A percentile compares a stretch with the other conserved stretches of the same genome.
These are phyloP conservation scores for Stemphylium beticola DNA, from an alignment of 2,329 filamentous ascomycete genomes.

Conservation along the genomic window DNA sequence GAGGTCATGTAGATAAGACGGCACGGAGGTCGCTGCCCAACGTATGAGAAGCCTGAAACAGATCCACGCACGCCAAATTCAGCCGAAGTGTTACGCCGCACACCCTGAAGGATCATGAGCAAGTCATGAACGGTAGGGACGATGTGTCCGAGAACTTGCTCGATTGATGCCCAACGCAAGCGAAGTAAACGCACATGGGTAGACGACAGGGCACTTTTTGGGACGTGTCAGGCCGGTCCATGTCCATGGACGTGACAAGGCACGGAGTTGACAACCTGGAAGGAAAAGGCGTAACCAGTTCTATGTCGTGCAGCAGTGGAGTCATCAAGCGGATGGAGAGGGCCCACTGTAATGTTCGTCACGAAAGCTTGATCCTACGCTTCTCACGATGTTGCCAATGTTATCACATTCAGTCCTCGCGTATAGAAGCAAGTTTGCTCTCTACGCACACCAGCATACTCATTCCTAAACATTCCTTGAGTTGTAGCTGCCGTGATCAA, in stretches of 20 bases:
- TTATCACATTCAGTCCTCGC: too few species aligned
- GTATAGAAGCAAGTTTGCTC: too few species aligned
- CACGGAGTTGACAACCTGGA: not conserved
- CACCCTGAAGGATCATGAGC: not conserved
- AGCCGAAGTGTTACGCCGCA: not conserved
- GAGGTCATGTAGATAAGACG: constrained; percentile 3
- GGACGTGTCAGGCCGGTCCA: not conserved
- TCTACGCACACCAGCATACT: too few species aligned
- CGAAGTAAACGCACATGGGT: not conserved
- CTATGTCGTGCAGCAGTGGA: constrained; percentile 11
- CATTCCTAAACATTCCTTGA: not conserved
- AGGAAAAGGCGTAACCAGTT: not conserved
- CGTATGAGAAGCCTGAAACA: constrained; percentile 3
- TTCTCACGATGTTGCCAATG: not conserved
- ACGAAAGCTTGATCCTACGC: constrained; percentile 4
- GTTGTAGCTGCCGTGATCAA: not conserved
- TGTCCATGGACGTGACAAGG: not conserved
- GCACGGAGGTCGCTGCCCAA: constrained; percentile 8
- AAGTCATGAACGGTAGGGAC: not conserved
- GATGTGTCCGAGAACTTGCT: not conserved
- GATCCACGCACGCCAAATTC: not conserved
- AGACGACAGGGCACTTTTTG: not conserved
- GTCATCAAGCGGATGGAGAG: not conserved
- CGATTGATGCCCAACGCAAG: constrained; percentile 13
- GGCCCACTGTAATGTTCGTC: not conserved